Evolutionary conservation across 73 alveolate species (phyloP).

Genomic region (Stentor roeselii): DNA sequence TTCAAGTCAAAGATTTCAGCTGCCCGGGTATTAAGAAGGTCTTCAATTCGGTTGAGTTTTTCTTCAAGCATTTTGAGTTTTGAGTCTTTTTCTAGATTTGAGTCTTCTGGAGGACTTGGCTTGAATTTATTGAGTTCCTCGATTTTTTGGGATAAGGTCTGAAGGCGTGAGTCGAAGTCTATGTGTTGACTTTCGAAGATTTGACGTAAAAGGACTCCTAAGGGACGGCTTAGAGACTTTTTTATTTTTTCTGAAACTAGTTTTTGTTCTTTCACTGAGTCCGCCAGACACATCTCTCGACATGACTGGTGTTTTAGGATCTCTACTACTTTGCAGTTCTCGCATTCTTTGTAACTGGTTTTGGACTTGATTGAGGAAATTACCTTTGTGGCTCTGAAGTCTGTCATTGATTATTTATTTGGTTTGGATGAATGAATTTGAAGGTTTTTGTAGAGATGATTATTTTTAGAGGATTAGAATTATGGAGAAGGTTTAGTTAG

Average conservation of each 20-base stretch:
- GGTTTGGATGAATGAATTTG: too few species aligned
- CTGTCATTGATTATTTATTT: background rate
- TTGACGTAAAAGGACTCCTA: background rate
- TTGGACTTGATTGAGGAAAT: background rate
- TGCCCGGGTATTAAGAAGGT: background rate
- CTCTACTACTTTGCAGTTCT: background rate
- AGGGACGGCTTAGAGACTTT: background rate
- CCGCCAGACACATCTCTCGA: background rate
- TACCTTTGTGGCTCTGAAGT: background rate
- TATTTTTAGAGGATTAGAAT: too few species aligned
- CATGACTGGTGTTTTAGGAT: background rate
- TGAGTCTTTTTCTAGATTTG: background rate
- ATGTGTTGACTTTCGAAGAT: background rate
- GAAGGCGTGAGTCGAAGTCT: background rate
- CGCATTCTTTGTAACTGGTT: background rate
- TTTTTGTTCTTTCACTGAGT: background rate
- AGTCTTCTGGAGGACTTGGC: background rate
- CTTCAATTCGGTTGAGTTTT: background rate
- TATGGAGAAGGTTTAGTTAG: background rate
- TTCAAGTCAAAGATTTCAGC: background rate
- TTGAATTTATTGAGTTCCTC: background rate
- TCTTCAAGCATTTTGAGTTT: background rate
- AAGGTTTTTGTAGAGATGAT: too few species aligned
- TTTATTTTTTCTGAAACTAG: background rate
- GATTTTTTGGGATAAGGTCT: background rate